Conservation (phyloP, 129 eudicot species). For the Cynara cardunculus region DNA sequence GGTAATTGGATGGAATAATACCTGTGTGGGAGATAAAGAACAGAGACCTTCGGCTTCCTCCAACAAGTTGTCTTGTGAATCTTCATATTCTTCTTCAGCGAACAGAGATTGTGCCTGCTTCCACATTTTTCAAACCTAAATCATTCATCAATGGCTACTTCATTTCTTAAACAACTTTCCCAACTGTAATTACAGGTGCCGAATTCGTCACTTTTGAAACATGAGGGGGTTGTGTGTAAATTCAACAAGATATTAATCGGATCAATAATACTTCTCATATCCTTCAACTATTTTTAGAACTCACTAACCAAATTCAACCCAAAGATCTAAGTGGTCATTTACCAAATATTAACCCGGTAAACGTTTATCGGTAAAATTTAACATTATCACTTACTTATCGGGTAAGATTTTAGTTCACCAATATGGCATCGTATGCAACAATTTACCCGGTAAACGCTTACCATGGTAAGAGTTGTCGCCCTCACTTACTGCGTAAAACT, state of each 20-base stretch:
- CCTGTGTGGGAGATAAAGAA: slow-evolving; percentile 72
- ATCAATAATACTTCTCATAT: not conserved
- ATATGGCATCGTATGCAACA: too few relatives aligned
- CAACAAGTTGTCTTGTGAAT: slow-evolving; percentile 39
- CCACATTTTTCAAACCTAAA: slow-evolving; percentile 53
- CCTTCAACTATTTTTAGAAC: too few relatives aligned
- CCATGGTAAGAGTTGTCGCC: too few relatives aligned
- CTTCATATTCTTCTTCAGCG: slow-evolving; percentile 46
- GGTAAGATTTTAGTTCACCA: too few relatives aligned
- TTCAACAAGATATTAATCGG: not conserved
- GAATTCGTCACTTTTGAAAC: not conserved
- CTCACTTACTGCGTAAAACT: too few relatives aligned
- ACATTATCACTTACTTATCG: too few relatives aligned
- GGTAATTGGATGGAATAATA: not conserved
- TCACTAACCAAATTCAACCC: not conserved
- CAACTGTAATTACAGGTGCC: slow-evolving; percentile 9
- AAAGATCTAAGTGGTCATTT: too few relatives aligned
- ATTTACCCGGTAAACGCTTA: too few relatives aligned
- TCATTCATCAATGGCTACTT: slow-evolving; percentile 16
- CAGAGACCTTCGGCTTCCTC: slow-evolving; percentile 56
- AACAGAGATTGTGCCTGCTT: slow-evolving; percentile 41
- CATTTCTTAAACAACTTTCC: slow-evolving; percentile 15
- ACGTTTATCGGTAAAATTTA: too few relatives aligned
- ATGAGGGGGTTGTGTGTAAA: slow-evolving; percentile 13
- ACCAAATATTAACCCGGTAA: too few relatives aligned